Percentiles rank a stretch among this genome's conserved stretches.
Evolutionary conservation across 805 yeast species (phyloP).

Genomic region (Barnettozyma populi): DNA sequence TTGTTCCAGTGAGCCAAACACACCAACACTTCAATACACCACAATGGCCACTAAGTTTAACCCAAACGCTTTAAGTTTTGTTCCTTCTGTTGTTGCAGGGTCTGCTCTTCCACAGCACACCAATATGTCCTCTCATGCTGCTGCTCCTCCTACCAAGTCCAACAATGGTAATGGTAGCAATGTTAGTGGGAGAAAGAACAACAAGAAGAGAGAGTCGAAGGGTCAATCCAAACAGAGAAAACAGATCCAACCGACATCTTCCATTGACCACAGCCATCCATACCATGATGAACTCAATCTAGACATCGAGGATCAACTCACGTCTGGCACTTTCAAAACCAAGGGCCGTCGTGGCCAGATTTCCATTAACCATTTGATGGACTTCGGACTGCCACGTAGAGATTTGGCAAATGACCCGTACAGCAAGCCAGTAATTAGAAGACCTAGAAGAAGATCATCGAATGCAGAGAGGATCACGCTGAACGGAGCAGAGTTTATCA

Average conservation of each 20-base stretch:
- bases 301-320: conserved; percentile 31
- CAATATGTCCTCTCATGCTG: conserved; percentile 18
- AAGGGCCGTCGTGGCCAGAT: conserved; percentile 39
- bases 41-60: conserved; percentile 20
- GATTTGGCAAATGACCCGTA: conserved; percentile 16
- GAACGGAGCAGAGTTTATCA: conserved; percentile 64
- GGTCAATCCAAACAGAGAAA: conserved; percentile 3
- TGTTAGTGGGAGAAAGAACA: background rate
- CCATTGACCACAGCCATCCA: background rate
- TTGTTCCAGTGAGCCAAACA: background rate
- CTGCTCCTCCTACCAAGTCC: conserved; percentile 14
- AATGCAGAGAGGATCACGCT: conserved; percentile 38
- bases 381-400: conserved; percentile 45
- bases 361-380: conserved; percentile 61
- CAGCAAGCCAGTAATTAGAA: conserved; percentile 14
- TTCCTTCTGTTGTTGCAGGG: conserved; percentile 11
- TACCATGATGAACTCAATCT: conserved; percentile 24
- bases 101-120: background rate
- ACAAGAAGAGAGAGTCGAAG: conserved; percentile 10
- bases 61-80: conserved; percentile 16
- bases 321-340: conserved; percentile 27
- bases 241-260: background rate
- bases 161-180: conserved; percentile 3
- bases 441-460: conserved; percentile 26
- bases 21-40: too few relatives aligned